Conservation (phyloP, 2,329 filamentous ascomycete genomes). For the Aureobasidium leucospermi region DNA sequence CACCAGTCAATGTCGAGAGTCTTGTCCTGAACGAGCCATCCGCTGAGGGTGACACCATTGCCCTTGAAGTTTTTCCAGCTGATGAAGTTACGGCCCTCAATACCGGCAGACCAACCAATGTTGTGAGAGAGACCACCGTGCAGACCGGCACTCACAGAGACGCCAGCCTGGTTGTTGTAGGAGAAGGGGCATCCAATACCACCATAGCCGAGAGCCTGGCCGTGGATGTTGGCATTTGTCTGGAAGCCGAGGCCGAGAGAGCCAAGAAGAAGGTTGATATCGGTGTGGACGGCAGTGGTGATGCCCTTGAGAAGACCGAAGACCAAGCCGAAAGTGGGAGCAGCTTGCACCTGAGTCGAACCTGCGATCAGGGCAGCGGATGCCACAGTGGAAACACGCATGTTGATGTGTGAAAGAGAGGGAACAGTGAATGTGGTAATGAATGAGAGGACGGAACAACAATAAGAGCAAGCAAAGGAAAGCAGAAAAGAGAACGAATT, state of each 20-base stretch:
- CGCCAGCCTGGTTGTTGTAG: background rate
- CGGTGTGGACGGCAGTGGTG: background rate
- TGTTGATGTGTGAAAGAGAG: background rate
- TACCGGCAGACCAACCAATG: background rate
- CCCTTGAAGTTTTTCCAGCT: slow-evolving; percentile 21
- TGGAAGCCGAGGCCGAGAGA: slow-evolving; percentile 1
- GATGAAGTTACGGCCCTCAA: slow-evolving; percentile 11
- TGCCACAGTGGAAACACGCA: slow-evolving; percentile 5
- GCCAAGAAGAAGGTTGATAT: background rate
- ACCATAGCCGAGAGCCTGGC: background rate
- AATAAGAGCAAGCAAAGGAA: background rate
- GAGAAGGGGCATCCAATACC: slow-evolving; percentile 9
- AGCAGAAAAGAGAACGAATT: background rate
- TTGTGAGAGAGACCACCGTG: slow-evolving; percentile 1
- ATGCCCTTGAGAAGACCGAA: background rate
- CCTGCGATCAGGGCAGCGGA: slow-evolving; percentile 7
- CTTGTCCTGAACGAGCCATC: slow-evolving; percentile 28
- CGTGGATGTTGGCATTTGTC: background rate
- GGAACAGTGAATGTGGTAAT: background rate
- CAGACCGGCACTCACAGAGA: slow-evolving; percentile 7
- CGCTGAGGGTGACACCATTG: slow-evolving; percentile 25
- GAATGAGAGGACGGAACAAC: background rate
- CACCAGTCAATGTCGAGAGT: slow-evolving; percentile 8
- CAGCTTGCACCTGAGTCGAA: slow-evolving; percentile 7
- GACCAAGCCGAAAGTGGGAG: slow-evolving; percentile 5